Conservation (phyloP, 345 rosid genomes). For the Abelmoschus esculentus region DNA sequence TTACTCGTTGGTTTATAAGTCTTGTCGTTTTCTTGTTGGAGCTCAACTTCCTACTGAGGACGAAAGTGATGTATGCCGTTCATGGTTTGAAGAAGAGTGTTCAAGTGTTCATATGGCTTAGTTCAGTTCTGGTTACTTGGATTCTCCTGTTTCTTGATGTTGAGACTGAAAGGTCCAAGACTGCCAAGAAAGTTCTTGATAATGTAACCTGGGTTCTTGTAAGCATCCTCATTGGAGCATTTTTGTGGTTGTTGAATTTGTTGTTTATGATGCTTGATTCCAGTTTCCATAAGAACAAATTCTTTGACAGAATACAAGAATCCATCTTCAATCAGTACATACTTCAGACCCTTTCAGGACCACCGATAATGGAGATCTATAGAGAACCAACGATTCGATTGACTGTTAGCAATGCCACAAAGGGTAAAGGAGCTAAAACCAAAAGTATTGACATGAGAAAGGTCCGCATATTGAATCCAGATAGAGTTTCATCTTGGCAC, state of each 20-base stretch:
- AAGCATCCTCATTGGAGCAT: conserved; percentile 51
- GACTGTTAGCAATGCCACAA: too few relatives aligned
- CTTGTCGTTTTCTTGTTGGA: conserved; percentile 66
- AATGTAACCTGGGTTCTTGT: conserved; percentile 53
- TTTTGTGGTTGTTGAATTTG: conserved; percentile 57
- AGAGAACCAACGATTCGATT: too few relatives aligned
- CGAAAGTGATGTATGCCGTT: conserved; percentile 79
- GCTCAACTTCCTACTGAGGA: conserved; percentile 54
- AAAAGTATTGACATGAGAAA: too few relatives aligned
- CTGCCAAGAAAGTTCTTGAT: conserved; percentile 34
- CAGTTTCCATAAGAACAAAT: conserved; percentile 62
- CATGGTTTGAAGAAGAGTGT: conserved; percentile 80
- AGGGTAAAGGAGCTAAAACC: too few relatives aligned
- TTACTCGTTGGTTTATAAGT: conserved; percentile 68
- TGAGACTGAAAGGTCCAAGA: conserved; percentile 20
- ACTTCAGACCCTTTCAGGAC: conserved; percentile 69
- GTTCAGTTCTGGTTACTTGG: conserved; percentile 62
- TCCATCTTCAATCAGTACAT: conserved; percentile 76
- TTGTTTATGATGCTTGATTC: conserved; percentile 72
- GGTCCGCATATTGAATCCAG: too few relatives aligned
- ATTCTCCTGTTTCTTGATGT: conserved; percentile 38
- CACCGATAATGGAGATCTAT: conserved; percentile 38
- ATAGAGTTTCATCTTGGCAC: too few relatives aligned
- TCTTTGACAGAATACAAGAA: conserved; percentile 87
- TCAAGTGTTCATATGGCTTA: conserved; percentile 72